phyloP scores from a whole-genome alignment of 257 asterid species.

The Osmanthus fragrans region DNA sequence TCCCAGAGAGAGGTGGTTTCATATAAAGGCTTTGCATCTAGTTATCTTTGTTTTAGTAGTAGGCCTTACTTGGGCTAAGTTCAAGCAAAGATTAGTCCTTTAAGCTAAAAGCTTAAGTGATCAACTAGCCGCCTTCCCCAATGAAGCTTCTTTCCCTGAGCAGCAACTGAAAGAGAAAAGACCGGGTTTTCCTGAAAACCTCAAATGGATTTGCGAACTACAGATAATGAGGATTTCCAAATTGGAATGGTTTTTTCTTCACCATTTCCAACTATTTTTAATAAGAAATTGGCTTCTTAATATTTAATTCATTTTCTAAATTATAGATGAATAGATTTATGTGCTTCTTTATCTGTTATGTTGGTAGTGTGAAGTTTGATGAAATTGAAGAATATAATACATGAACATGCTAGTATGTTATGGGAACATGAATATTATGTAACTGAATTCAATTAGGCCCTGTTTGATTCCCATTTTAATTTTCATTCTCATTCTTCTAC shows the following conservation, averaged over 20 bases:
- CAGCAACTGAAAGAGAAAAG: too few relatives aligned
- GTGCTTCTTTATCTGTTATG: background rate
- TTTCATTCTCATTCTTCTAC: too few relatives aligned
- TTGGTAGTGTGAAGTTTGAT: background rate
- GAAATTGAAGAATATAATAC: background rate
- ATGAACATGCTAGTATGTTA: background rate
- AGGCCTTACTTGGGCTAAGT: background rate
- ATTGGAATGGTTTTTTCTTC: background rate
- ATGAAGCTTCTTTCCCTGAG: too few relatives aligned
- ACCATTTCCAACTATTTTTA: background rate
- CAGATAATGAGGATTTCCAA: background rate
- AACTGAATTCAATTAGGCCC: background rate
- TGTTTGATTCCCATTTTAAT: too few relatives aligned
- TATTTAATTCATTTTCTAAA: background rate
- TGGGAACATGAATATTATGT: background rate
- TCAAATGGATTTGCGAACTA: background rate
- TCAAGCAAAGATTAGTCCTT: background rate
- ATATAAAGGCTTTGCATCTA: background rate
- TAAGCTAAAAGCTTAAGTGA: background rate
- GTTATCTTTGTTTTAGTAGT: background rate
- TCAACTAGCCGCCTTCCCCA: background rate
- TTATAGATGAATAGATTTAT: background rate
- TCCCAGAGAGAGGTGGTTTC: background rate
- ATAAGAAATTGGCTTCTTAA: background rate
- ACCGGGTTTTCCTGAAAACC: background rate